phyloP scores from a whole-genome alignment of 495 filamentous ascomycete species.

The Astrothelium subdiscretum region DNA sequence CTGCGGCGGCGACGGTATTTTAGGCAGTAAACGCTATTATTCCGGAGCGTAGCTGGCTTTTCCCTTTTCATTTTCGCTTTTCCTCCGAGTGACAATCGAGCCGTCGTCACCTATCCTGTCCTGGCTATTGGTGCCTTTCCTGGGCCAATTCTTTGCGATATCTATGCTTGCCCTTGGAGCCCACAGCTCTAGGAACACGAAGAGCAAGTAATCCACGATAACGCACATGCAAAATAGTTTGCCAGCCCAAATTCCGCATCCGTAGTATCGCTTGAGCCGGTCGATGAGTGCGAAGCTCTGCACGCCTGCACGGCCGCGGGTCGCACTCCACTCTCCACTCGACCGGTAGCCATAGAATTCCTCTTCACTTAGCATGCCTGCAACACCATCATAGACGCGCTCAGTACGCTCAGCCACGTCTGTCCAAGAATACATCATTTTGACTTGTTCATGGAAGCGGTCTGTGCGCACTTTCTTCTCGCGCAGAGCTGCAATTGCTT shows the following conservation, averaged over 20 bases:
- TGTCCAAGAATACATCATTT: conserved; percentile 96
- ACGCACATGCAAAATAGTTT: conserved; percentile 94
- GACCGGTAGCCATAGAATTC: conserved; percentile 83
- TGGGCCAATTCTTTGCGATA: conserved; percentile 81
- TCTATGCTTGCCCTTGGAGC: conserved; percentile 79
- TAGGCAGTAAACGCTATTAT: neutral
- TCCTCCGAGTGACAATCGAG: neutral
- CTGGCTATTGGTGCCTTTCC: conserved; percentile 37
- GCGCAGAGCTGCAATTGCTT: conserved; percentile 69
- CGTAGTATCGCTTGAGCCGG: conserved; percentile 88
- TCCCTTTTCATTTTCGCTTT: neutral
- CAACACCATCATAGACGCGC: conserved; percentile 87
- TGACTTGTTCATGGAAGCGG: conserved; percentile 90
- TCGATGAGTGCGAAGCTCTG: conserved; percentile 89
- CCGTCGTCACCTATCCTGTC: neutral
- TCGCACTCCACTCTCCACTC: conserved; percentile 47
- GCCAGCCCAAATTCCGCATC: conserved; percentile 98
- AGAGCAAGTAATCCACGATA: conserved; percentile 85
- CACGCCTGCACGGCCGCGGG: conserved; percentile 59
- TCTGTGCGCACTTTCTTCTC: conserved; percentile 80
- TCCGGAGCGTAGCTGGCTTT: neutral
- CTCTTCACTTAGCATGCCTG: conserved; percentile 64
- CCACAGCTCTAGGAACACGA: conserved; percentile 73
- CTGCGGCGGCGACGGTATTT: neutral
- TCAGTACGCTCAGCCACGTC: conserved; percentile 89